Conservation (phyloP, 108 stramenopile genomes). For the Skeletonema grethae region DNA sequence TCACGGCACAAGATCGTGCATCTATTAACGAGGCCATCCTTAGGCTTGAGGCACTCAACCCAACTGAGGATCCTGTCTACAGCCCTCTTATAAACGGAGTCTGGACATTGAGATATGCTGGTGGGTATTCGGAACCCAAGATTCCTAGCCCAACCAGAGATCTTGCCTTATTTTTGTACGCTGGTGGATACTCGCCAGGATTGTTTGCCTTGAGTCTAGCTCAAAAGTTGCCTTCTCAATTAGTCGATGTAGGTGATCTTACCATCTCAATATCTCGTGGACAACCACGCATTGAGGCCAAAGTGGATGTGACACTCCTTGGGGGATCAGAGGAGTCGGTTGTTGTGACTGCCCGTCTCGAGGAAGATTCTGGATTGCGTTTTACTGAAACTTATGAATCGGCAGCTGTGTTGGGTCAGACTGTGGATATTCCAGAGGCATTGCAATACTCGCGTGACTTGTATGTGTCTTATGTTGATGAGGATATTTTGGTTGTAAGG, state of each 20-base stretch:
- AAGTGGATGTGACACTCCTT: constrained; percentile 53
- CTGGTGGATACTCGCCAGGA: constrained; percentile 79
- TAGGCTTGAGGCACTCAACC: constrained; percentile 73
- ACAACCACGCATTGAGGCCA: constrained; percentile 82
- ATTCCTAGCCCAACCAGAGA: constrained; percentile 74
- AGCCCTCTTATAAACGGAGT: constrained; percentile 78
- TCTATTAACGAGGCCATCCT: constrained; percentile 59
- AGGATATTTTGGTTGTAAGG: constrained; percentile 85
- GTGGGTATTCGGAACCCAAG: constrained; percentile 66
- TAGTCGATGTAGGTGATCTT: constrained; percentile 74
- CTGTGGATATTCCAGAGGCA: constrained; percentile 69
- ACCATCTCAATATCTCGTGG: constrained; percentile 72
- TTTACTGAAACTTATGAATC: constrained; percentile 86
- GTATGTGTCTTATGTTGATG: constrained; percentile 89
- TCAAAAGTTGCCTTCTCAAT: constrained; percentile 57
- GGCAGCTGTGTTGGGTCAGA: constrained; percentile 62
- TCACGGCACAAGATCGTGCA: constrained; percentile 30
- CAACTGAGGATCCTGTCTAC: constrained; percentile 63
- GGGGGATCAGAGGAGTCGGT: constrained; percentile 39
- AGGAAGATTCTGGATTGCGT: constrained; percentile 61
- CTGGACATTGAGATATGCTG: constrained; percentile 79
- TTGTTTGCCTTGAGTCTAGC: constrained; percentile 69
- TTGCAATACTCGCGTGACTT: constrained; percentile 77
- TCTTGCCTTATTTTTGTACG: constrained; percentile 73
- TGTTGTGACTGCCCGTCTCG: constrained; percentile 43